These are phyloP conservation scores for Phyllachora maydis DNA, from an alignment of 2,329 filamentous ascomycete genomes.

Conservation along the genomic window DNA sequence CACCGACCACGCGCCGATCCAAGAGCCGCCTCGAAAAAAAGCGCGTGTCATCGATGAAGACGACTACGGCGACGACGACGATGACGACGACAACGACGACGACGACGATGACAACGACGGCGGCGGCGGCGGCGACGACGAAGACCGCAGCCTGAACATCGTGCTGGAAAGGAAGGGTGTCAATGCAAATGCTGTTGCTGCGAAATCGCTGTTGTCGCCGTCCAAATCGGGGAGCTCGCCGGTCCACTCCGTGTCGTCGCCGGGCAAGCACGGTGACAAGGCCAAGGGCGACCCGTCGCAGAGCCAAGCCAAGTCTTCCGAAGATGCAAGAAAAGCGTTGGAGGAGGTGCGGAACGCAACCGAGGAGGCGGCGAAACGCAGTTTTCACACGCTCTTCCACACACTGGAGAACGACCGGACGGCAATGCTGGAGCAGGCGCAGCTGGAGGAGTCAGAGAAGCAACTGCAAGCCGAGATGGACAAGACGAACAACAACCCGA, in stretches of 20 bases:
- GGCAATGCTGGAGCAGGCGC: conserved; percentile 94
- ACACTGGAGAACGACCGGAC: conserved; percentile 88
- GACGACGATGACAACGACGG: too few relatives aligned
- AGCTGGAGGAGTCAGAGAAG: conserved; percentile 87
- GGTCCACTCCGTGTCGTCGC: conserved; percentile 39
- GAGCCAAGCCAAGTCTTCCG: conserved; percentile 46
- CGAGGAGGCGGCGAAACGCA: conserved; percentile 73
- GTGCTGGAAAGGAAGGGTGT: too few relatives aligned
- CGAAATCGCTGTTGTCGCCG: conserved; percentile 42
- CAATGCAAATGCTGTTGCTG: conserved; percentile 29
- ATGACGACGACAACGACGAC: conserved; percentile 53
- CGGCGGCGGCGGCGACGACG: conserved; percentile 31
- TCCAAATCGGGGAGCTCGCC: conserved; percentile 50
- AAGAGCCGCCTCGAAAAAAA: conserved; percentile 50
- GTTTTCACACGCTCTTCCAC: conserved; percentile 86
- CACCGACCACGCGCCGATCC: conserved; percentile 35
- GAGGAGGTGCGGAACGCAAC: conserved; percentile 83
- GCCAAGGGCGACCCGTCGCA: conserved; percentile 27
- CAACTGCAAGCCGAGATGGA: conserved; percentile 94
- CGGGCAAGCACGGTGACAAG: conserved; percentile 33
- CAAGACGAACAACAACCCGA: conserved; percentile 31
- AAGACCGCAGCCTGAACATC: conserved; percentile 23
- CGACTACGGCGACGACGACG: conserved; percentile 72
- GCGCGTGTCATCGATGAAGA: conserved; percentile 61
- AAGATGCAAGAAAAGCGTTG: conserved; percentile 81